Evolutionary conservation across 1,284 basidiomycete species (phyloP).

Genomic region (Rhodofomes roseus): DNA sequence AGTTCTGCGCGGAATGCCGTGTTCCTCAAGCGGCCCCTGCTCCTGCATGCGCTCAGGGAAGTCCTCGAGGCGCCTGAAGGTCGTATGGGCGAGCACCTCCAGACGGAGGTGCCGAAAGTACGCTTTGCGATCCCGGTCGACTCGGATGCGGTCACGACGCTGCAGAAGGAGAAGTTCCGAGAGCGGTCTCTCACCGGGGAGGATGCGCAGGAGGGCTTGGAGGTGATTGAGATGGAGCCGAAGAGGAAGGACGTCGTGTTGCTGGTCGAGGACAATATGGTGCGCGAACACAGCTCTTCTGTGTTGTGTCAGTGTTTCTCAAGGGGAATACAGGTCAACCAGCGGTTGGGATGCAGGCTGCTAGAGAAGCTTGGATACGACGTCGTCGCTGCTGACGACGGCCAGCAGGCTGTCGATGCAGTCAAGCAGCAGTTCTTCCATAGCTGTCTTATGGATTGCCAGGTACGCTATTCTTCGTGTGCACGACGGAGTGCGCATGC

Average conservation of each 20-base stretch:
- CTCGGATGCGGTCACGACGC: not conserved
- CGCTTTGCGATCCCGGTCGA: conserved; percentile 24
- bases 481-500: not conserved
- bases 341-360: conserved; percentile 25
- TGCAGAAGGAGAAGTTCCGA: conserved; percentile 9
- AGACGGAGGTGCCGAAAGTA: conserved; percentile 13
- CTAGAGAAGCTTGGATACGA: conserved; percentile 28
- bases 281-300: not conserved
- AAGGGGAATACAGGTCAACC: conserved; percentile 20
- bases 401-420: conserved; percentile 24
- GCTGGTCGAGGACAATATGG: conserved; percentile 28
- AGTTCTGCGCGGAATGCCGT: conserved; percentile 19
- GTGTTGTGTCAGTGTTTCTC: not conserved
- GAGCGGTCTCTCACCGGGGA: not conserved
- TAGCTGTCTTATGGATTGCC: conserved; percentile 30
- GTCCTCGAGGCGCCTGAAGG: conserved; percentile 20
- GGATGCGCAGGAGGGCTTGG: not conserved
- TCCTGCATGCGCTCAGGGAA: conserved; percentile 21
- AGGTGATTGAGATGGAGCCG: conserved; percentile 2
- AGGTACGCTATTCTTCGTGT: conserved; percentile 5
- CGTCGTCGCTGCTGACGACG: conserved; percentile 26
- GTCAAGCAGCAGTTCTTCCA: conserved; percentile 15
- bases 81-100: conserved; percentile 18
- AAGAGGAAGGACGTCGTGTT: conserved; percentile 14
- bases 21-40: conserved; percentile 27